Percentiles rank a stretch among this genome's conserved stretches.
Conservation (phyloP, 2,329 filamentous ascomycete genomes). For the Plectosphaerella sp. region DNA sequence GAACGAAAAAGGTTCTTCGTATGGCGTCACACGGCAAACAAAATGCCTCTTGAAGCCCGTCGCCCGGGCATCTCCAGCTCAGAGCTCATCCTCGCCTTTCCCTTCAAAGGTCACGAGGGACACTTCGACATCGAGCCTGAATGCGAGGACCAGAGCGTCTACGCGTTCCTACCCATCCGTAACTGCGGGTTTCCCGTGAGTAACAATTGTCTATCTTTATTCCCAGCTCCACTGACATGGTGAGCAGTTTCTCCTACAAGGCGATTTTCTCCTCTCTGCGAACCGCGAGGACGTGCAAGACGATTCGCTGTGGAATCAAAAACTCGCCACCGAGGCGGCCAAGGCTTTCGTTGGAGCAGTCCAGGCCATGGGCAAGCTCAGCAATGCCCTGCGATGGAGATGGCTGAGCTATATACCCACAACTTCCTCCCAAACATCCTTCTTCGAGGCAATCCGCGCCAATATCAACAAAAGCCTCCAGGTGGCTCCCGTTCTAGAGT, state of each 20-base stretch:
- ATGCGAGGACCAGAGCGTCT: slow-evolving; percentile 10
- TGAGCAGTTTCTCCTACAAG: slow-evolving; percentile 18
- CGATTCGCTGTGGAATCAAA: slow-evolving; percentile 15
- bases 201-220: neutral
- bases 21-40: slow-evolving; percentile 4
- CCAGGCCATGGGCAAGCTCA: slow-evolving; percentile 1
- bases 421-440: neutral
- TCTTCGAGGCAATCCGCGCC: slow-evolving; percentile 1
- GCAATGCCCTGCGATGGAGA: slow-evolving; percentile 7
- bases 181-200: slow-evolving; percentile 17
- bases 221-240: neutral
- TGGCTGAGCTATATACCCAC: slow-evolving; percentile 6
- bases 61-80: slow-evolving; percentile 7
- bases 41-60: slow-evolving; percentile 6
- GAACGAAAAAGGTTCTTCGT: slow-evolving; percentile 8
- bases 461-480: neutral
- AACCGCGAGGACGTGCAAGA: slow-evolving; percentile 16
- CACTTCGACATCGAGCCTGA: neutral
- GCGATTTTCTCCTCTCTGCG: slow-evolving; percentile 18
- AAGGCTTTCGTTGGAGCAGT: slow-evolving; percentile 2
- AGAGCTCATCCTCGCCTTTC: slow-evolving; percentile 16
- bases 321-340: slow-evolving; percentile 2
- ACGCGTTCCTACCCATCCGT: slow-evolving; percentile 19
- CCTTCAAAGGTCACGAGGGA: neutral
- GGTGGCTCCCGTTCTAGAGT: neutral